Conservation (phyloP, 345 rosid species). For the Dovyalis caffra region DNA sequence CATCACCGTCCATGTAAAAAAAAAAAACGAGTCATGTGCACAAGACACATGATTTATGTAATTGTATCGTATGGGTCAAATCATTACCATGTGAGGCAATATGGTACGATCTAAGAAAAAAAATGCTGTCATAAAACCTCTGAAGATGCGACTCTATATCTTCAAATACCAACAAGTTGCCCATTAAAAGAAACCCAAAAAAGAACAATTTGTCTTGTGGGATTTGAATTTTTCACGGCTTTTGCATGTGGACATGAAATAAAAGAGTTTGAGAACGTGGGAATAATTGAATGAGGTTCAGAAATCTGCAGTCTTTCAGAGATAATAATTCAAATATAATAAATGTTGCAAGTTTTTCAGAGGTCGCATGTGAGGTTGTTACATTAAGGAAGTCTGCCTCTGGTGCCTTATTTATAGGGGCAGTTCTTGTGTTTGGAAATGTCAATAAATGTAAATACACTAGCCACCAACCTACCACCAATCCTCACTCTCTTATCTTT, state of each 20-base stretch:
- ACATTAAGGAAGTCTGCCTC: slow-evolving; percentile 15
- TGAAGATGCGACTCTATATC: neutral
- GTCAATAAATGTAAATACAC: slow-evolving; percentile 17
- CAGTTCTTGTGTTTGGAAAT: slow-evolving; percentile 16
- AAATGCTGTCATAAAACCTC: neutral
- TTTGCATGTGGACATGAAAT: slow-evolving; percentile 44
- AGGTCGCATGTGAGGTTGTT: slow-evolving; percentile 41
- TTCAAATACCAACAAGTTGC: neutral
- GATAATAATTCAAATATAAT: slow-evolving; percentile 2
- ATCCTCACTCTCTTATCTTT: neutral
- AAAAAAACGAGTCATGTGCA: slow-evolving; percentile 5
- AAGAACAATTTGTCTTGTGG: neutral
- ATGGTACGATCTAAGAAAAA: neutral
- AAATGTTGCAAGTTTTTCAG: slow-evolving; percentile 15
- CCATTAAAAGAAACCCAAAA: neutral
- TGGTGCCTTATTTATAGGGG: slow-evolving; percentile 30
- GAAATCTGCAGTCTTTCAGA: slow-evolving; percentile 32
- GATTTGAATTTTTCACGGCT: slow-evolving; percentile 25
- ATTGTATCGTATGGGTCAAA: slow-evolving; percentile 6
- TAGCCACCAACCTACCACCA: neutral
- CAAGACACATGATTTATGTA: neutral
- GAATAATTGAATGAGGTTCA: slow-evolving; percentile 45
- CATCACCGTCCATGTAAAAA: slow-evolving; percentile 7
- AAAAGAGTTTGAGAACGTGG: slow-evolving; percentile 46
- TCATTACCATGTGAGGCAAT: slow-evolving; percentile 14